Base-by-base conservation (phyloP, 345 rosid genomes). In the Camelina sativa region DNA sequence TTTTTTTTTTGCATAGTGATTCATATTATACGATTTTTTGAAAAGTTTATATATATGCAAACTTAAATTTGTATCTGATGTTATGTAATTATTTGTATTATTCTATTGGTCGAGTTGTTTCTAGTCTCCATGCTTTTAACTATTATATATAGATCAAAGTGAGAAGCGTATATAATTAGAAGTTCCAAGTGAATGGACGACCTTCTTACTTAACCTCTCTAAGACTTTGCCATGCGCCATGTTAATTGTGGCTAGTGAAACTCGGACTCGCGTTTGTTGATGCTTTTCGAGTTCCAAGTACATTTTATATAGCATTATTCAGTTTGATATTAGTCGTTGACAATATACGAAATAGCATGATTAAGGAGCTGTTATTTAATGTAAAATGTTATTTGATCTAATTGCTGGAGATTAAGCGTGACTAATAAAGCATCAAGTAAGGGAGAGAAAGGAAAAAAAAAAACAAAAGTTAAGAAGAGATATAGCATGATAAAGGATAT, bases 371-470 rank as follows among this genome's bases (percentile, higher is more conserved):
- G 15, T 41, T 12, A 41, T 11, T 4, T 11, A 41, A 41, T 11
- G 15, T 41, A 38, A 38, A 10, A 10, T 9, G 4, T 38, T 38
- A 9, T 3, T 1, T 0, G 11, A 38, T 55, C 20, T 47, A 48
- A 55, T 58, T 32, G 51, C 20, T 51, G 19, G 50, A 34, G 64
- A 72, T 72, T 67, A 78, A 78, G 77, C 77, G 77, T 78, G 77
- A 67, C 74, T n/a, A 53, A 72, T 34, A 72, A 72, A 66, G 55
- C 67, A 77, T 65, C 76, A 71, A 71, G 71, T 65, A 65, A 48
- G 55, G 67, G 56, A 63, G 12, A 78, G 17, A 11, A n/a, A 60
- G 6, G 8, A 34, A 34, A 34, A 55, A 3, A 43, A 16, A 60
- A 25, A 6, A n/a, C n/a, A 16, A 65, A 55, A 64, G 48, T 25